Percentiles rank a stretch among this genome's conserved stretches.
These are phyloP conservation scores for Phytophthora sp. DNA, from an alignment of 352 stramenopile species.

Conservation along the genomic window DNA sequence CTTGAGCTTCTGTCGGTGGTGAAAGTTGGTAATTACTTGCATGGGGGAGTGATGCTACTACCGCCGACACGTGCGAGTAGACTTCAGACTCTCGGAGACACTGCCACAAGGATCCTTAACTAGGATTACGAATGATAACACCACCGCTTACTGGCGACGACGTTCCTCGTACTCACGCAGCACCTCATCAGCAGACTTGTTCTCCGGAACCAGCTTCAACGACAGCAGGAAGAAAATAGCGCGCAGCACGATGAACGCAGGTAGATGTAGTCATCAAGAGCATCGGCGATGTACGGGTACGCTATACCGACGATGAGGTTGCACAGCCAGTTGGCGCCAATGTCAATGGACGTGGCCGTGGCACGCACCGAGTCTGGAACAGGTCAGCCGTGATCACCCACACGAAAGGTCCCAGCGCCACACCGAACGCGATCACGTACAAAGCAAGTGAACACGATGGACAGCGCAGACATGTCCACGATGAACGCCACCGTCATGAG, in stretches of 20 bases:
- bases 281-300: slow-evolving; percentile 57
- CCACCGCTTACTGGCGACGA: no score
- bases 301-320: slow-evolving; percentile 58
- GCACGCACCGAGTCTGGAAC: no score
- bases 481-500: slow-evolving; percentile 37
- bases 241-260: slow-evolving; percentile 51
- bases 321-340: slow-evolving; percentile 54
- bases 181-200: slow-evolving; percentile 63
- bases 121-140: no score
- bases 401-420: no score
- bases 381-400: no score
- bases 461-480: slow-evolving; percentile 26
- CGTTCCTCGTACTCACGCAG: slow-evolving; percentile 41
- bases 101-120: no score
- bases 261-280: slow-evolving; percentile 47
- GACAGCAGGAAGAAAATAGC: slow-evolving; percentile 48
- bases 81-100: no score
- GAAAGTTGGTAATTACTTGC: no score
- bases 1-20: no score
- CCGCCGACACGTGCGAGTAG: no score
- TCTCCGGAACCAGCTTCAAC: slow-evolving; percentile 54
- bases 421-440: no score
- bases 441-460: slow-evolving; percentile 39
- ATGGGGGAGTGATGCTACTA: no score
- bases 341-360: slow-evolving; percentile 45